A percentile compares a stretch with the other conserved stretches of the same genome.
Evolutionary conservation across 1,284 basidiomycete species (phyloP).

Genomic region (Cryptococcus depauperatus): DNA sequence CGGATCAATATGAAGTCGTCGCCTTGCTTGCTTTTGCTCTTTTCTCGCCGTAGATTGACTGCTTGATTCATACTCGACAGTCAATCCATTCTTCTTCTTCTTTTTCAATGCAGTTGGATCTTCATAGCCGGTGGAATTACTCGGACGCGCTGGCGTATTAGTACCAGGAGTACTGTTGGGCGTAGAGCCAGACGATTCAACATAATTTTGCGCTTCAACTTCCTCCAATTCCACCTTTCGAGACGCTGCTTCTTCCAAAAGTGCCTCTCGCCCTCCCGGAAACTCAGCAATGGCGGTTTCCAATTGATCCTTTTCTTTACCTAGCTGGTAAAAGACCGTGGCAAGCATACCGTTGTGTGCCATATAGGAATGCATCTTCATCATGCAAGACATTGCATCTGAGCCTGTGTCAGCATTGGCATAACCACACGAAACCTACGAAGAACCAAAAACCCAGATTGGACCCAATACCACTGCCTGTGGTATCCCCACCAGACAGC

Average conservation of each 20-base stretch:
- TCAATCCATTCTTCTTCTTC: constrained; percentile 8
- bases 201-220: constrained; percentile 29
- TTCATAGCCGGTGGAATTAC: constrained; percentile 9
- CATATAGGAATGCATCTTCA: constrained; percentile 81
- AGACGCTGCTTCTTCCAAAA: constrained; percentile 29
- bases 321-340: constrained; percentile 44
- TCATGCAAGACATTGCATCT: constrained; percentile 43
- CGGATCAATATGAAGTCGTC: constrained; percentile 3
- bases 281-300: constrained; percentile 24
- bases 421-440: constrained; percentile 44
- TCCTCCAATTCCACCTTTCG: constrained; percentile 27
- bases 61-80: background rate
- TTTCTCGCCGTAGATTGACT: constrained; percentile 1
- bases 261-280: constrained; percentile 34
- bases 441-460: constrained; percentile 90
- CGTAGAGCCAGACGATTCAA: constrained; percentile 23
- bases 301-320: constrained; percentile 32
- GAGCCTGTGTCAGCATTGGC: constrained; percentile 1
- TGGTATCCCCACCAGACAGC: constrained; percentile 52
- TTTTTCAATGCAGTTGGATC: constrained; percentile 8
- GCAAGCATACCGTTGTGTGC: constrained; percentile 80
- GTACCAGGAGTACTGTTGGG: constrained; percentile 53
- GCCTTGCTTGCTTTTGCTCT: background rate
- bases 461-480: constrained; percentile 95
- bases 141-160: constrained; percentile 16